Conservation (phyloP, 257 asterid species). For the Nicotiana attenuata region DNA sequence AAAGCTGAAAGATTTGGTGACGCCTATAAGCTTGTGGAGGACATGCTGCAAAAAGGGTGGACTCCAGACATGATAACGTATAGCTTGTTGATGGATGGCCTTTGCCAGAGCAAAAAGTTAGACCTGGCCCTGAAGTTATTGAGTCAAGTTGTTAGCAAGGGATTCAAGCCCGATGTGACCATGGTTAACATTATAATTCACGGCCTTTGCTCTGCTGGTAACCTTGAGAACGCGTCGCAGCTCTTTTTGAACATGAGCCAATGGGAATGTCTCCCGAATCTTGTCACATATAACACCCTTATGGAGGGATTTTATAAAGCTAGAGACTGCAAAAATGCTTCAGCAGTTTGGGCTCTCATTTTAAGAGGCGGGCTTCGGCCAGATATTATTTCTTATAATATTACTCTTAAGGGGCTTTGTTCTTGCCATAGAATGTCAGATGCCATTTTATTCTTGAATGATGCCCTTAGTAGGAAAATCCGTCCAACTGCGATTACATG, state of each 20-base stretch:
- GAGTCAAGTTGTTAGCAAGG: conserved; percentile 41
- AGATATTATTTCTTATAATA: conserved; percentile 83
- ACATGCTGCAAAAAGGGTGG: conserved; percentile 69
- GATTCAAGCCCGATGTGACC: conserved; percentile 72
- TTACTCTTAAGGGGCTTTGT: conserved; percentile 78
- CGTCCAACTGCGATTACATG: conserved; percentile 73
- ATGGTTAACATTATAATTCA: conserved; percentile 92
- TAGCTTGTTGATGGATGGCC: conserved; percentile 74
- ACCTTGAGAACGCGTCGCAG: conserved; percentile 45
- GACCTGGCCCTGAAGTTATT: conserved; percentile 70
- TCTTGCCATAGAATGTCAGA: conserved; percentile 60
- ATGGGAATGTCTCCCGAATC: conserved; percentile 55
- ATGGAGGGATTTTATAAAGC: conserved; percentile 91
- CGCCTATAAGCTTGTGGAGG: conserved; percentile 64
- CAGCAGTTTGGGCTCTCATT: conserved; percentile 72
- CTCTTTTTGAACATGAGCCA: conserved; percentile 61
- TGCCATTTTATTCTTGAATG: conserved; percentile 54
- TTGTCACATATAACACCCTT: conserved; percentile 75
- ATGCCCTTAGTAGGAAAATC: conserved; percentile 53
- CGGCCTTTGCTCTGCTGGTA: conserved; percentile 75
- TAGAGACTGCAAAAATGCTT: conserved; percentile 57
- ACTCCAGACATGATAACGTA: conserved; percentile 63
- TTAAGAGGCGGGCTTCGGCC: conserved; percentile 64
- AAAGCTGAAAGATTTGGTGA: conserved; percentile 55
- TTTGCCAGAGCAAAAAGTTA: conserved; percentile 52